Percentiles rank a stretch among this genome's conserved stretches.
These are phyloP conservation scores for Colletotrichum orchidophilum DNA, from an alignment of 2,329 filamentous ascomycete species.

Conservation along the genomic window DNA sequence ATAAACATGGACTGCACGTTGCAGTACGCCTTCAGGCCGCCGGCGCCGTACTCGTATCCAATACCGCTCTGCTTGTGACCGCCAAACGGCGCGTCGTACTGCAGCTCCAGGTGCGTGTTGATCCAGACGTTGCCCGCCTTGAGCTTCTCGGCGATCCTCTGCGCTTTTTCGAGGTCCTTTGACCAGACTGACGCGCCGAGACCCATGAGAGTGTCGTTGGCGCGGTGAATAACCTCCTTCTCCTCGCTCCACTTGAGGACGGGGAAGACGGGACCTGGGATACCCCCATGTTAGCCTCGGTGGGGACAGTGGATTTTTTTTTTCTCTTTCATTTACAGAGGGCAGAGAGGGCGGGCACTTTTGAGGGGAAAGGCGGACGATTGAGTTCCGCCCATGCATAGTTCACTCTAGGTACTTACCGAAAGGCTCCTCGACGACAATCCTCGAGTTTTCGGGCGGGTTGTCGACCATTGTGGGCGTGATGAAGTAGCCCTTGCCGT, in stretches of 20 bases:
- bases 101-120: conserved; percentile 63
- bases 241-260: conserved; percentile 70
- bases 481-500: conserved; percentile 62
- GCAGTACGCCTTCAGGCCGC: conserved; percentile 49
- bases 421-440: conserved; percentile 64
- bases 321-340: neutral
- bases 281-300: neutral
- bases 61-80: conserved; percentile 56
- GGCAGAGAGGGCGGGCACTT: neutral
- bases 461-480: conserved; percentile 69
- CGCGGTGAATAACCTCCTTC: conserved; percentile 65
- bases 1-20: conserved; percentile 30
- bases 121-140: conserved; percentile 71
- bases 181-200: conserved; percentile 69
- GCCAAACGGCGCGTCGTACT: conserved; percentile 48
- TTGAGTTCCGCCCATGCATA: neutral
- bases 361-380: neutral
- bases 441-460: conserved; percentile 63
- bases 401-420: conserved; percentile 11
- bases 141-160: conserved; percentile 61
- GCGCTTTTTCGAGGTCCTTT: conserved; percentile 60
- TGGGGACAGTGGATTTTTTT: neutral
- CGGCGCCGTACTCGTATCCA: conserved; percentile 51
- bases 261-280: conserved; percentile 67
- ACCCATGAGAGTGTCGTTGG: conserved; percentile 62